A percentile compares a stretch with the other conserved stretches of the same genome.
These are phyloP conservation scores for Mycena polygramma DNA, from an alignment of 768 basidiomycete genomes.

Conservation along the genomic window DNA sequence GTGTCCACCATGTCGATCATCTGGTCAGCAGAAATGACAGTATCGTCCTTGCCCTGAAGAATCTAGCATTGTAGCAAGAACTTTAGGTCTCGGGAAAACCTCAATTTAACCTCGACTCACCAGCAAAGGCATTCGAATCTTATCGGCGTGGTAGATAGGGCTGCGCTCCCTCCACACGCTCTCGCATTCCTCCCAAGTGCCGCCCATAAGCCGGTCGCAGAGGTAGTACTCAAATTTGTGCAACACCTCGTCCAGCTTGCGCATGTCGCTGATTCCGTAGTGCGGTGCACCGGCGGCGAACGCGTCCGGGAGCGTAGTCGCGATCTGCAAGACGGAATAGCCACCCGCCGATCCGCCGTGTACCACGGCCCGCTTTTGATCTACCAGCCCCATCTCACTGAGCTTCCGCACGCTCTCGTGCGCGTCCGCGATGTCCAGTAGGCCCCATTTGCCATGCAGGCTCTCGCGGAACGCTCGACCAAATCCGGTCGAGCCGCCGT, in stretches of 20 bases:
- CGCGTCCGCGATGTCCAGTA: slow-evolving; percentile 67
- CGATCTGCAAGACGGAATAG: slow-evolving; percentile 61
- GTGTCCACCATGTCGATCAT: slow-evolving; percentile 57
- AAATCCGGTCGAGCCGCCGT: slow-evolving; percentile 13
- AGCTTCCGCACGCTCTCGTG: slow-evolving; percentile 56
- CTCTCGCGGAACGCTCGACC: slow-evolving; percentile 42
- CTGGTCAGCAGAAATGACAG: slow-evolving; percentile 66
- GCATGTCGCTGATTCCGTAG: slow-evolving; percentile 68
- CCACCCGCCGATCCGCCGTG: slow-evolving; percentile 72
- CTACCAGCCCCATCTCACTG: slow-evolving; percentile 54
- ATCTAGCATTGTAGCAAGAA: slow-evolving; percentile 48
- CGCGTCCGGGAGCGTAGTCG: slow-evolving; percentile 48
- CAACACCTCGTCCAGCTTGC: slow-evolving; percentile 60
- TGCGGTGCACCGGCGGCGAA: slow-evolving; percentile 62
- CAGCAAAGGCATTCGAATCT: slow-evolving; percentile 64
- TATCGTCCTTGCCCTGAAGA: slow-evolving; percentile 63
- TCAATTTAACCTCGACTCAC: slow-evolving; percentile 47
- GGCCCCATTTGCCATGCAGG: slow-evolving; percentile 67
- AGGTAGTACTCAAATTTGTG: slow-evolving; percentile 69
- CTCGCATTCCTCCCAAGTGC: slow-evolving; percentile 58
- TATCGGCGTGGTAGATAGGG: slow-evolving; percentile 62
- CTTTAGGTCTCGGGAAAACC: not conserved
- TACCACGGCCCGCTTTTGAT: slow-evolving; percentile 64
- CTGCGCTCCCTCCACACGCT: slow-evolving; percentile 65
- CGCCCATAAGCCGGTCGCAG: slow-evolving; percentile 64